Conservation (phyloP, 2,329 filamentous ascomycete species). For the Venturia aucupariae region DNA sequence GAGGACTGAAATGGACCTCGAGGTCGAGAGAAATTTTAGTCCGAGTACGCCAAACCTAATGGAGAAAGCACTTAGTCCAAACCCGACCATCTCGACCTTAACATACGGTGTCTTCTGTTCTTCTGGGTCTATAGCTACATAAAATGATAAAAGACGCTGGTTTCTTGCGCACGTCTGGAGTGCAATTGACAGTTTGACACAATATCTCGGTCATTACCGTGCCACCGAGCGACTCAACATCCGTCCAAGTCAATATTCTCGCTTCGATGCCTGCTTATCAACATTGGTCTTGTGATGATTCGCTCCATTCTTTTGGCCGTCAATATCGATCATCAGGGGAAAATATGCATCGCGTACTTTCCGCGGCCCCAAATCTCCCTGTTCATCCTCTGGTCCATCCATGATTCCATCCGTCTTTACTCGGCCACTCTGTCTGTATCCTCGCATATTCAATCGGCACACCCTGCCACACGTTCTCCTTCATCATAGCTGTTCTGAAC, state of each 20-base stretch:
- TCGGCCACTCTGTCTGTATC: conserved; percentile 74
- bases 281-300: neutral
- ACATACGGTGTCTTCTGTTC: neutral
- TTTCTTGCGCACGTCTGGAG: neutral
- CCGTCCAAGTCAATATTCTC: too few species aligned
- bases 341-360: neutral
- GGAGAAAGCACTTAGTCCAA: neutral
- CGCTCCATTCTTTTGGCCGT: too few species aligned
- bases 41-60: neutral
- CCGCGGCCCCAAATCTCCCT: too few species aligned
- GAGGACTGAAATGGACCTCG: neutral
- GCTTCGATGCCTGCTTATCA: neutral
- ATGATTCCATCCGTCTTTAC: conserved; percentile 79
- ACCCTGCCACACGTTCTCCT: conserved; percentile 67
- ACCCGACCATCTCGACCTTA: neutral
- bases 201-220: neutral
- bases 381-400: conserved; percentile 59
- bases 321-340: too few species aligned
- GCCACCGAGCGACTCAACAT: too few species aligned
- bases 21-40: neutral
- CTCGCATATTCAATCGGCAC: conserved; percentile 81
- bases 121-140: neutral
- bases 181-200: neutral
- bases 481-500: conserved; percentile 83
- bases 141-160: neutral